Evolutionary conservation across 169 alveolate species (phyloP).

Genomic region (Amoebophrya sp.): DNA sequence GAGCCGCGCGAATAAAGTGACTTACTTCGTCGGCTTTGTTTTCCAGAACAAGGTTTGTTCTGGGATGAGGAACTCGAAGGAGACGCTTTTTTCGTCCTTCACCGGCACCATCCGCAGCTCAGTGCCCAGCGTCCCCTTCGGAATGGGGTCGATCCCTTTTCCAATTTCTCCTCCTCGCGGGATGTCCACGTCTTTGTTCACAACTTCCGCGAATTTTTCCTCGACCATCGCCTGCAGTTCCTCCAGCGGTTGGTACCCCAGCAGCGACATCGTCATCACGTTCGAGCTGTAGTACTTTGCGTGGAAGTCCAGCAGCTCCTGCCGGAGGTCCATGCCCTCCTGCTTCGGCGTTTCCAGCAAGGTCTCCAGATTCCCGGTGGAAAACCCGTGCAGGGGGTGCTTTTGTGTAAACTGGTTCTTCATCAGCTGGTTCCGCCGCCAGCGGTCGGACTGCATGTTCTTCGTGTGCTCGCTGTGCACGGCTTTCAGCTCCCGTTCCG

Average conservation of each 20-base stretch:
- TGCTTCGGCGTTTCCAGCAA: background rate
- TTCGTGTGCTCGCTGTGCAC: background rate
- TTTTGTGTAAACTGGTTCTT: background rate
- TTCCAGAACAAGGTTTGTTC: background rate
- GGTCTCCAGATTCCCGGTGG: constrained; percentile 1
- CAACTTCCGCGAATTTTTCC: background rate
- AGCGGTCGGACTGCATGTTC: background rate
- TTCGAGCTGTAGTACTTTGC: background rate
- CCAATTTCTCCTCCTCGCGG: background rate
- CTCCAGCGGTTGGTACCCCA: background rate
- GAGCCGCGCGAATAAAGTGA: no score
- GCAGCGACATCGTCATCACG: background rate
- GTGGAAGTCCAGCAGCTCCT: background rate
- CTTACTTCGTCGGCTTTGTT: background rate
- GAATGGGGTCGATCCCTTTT: background rate
- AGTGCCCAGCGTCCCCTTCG: background rate
- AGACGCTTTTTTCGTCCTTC: background rate
- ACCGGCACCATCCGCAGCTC: background rate
- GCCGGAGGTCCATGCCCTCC: background rate
- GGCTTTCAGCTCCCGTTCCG: background rate
- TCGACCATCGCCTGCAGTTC: background rate
- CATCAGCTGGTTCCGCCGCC: constrained; percentile 7
- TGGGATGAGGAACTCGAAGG: background rate
- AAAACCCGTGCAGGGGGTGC: background rate
- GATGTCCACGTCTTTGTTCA: background rate